Evolutionary conservation across 2,329 filamentous ascomycete genomes (phyloP).

Genomic region (Blumeria hordei): DNA sequence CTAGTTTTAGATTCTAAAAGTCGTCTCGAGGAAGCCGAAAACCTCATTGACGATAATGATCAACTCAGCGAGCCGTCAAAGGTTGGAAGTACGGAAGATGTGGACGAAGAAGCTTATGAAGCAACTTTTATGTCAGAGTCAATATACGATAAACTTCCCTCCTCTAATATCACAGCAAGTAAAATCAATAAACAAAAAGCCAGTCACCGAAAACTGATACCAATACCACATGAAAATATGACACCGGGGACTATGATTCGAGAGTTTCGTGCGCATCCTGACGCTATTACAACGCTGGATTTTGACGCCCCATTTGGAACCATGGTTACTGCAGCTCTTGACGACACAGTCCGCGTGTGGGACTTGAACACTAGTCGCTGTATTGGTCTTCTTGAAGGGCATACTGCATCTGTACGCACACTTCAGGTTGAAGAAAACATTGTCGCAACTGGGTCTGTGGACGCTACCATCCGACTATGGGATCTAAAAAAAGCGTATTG

Average conservation of each 20-base stretch:
- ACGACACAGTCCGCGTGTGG: constrained; percentile 90
- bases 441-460: constrained; percentile 79
- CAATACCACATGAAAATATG: constrained; percentile 85
- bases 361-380: constrained; percentile 84
- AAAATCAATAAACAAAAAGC: constrained; percentile 29
- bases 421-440: constrained; percentile 92
- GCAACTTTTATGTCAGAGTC: constrained; percentile 87
- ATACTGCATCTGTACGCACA: constrained; percentile 78
- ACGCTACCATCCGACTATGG: constrained; percentile 87
- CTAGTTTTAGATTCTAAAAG: constrained; percentile 37
- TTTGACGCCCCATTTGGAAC: constrained; percentile 96
- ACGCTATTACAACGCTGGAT: constrained; percentile 72
- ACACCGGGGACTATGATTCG: constrained; percentile 71
- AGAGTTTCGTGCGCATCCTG: constrained; percentile 70
- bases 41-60: constrained; percentile 32
- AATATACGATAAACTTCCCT: constrained; percentile 77
- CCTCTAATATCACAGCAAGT: constrained; percentile 23
- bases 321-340: constrained; percentile 73
- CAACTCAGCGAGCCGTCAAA: constrained; percentile 27
- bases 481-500: constrained; percentile 78
- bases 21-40: constrained; percentile 35
- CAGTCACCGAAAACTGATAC: constrained; percentile 61
- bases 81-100: constrained; percentile 29
- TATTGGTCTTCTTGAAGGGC: constrained; percentile 76
- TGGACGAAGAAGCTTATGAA: constrained; percentile 17